phyloP scores from a whole-genome alignment of 371 early-diverging fungal genomes.

The Mortierella sp. region DNA sequence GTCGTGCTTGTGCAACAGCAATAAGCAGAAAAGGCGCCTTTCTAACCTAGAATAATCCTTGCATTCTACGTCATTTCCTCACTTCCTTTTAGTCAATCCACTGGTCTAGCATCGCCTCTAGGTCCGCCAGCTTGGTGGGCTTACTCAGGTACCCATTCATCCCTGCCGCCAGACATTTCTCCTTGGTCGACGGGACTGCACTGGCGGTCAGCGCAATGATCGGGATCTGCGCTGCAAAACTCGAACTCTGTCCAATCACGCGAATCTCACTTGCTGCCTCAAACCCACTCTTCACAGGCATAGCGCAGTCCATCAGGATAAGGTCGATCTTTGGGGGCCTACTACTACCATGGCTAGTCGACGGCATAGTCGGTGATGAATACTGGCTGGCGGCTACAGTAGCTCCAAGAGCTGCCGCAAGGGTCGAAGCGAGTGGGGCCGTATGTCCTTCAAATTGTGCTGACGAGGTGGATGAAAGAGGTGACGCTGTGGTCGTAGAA shows the following conservation, averaged over 20 bases:
- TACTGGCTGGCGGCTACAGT: background rate
- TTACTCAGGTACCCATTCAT: conserved; percentile 61
- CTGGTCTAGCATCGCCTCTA: conserved; percentile 53
- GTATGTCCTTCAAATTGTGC: background rate
- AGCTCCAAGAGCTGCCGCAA: background rate
- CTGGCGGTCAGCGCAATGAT: conserved; percentile 61
- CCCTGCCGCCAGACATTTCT: conserved; percentile 56
- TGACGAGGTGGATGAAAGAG: background rate
- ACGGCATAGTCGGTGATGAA: background rate
- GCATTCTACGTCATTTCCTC: background rate
- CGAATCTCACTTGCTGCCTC: conserved; percentile 54
- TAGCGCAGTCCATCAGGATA: conserved; percentile 56
- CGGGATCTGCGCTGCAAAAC: conserved; percentile 51
- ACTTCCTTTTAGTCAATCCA: conserved; percentile 41
- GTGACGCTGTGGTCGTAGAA: conserved; percentile 1
- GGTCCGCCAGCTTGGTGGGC: conserved; percentile 54
- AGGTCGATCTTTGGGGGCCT: conserved; percentile 40
- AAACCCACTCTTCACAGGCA: conserved; percentile 58
- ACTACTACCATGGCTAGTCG: background rate
- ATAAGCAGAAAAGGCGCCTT: background rate
- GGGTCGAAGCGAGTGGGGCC: background rate
- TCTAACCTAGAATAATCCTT: background rate
- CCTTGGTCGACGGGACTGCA: conserved; percentile 52
- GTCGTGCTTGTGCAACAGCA: background rate
- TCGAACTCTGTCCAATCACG: conserved; percentile 26